Evolutionary conservation across 1,284 basidiomycete species (phyloP).

Genomic region (Sphaerobolus stellatus): DNA sequence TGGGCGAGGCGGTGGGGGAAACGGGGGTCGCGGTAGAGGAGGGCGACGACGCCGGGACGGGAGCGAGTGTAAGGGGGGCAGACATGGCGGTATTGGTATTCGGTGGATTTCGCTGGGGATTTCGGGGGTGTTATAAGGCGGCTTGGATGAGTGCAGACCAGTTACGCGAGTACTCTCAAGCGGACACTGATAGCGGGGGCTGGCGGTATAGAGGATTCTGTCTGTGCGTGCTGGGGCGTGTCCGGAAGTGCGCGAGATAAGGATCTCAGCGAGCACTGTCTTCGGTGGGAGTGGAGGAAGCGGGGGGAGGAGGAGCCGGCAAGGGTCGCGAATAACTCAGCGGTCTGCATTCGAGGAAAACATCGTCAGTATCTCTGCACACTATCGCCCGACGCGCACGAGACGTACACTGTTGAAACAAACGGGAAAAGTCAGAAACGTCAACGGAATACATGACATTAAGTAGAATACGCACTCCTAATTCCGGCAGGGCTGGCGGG

Average conservation of each 20-base stretch:
- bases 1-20: conserved; percentile 40
- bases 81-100: conserved; percentile 51
- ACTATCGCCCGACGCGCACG: not conserved
- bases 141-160: conserved; percentile 21
- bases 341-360: conserved; percentile 10
- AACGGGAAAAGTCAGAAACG: not conserved
- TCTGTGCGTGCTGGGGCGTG: conserved; percentile 14
- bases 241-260: conserved; percentile 48
- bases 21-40: conserved; percentile 26
- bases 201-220: conserved; percentile 17
- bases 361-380: not conserved
- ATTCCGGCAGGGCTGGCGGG: conserved; percentile 12
- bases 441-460: not conserved
- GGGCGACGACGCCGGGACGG: not conserved
- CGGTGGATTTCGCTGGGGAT: too few relatives aligned
- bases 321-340: conserved; percentile 82
- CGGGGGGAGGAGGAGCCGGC: conserved; percentile 65
- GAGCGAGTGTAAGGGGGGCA: conserved; percentile 46
- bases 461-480: conserved; percentile 7
- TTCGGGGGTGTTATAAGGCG: too few relatives aligned
- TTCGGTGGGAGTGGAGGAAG: conserved; percentile 32
- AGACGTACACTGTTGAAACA: conserved; percentile 1
- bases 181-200: conserved; percentile 29
- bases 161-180: conserved; percentile 18
- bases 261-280: conserved; percentile 65